Evolutionary conservation across 176 grass and related monocot species (phyloP).

Genomic region (Cocos nucifera): DNA sequence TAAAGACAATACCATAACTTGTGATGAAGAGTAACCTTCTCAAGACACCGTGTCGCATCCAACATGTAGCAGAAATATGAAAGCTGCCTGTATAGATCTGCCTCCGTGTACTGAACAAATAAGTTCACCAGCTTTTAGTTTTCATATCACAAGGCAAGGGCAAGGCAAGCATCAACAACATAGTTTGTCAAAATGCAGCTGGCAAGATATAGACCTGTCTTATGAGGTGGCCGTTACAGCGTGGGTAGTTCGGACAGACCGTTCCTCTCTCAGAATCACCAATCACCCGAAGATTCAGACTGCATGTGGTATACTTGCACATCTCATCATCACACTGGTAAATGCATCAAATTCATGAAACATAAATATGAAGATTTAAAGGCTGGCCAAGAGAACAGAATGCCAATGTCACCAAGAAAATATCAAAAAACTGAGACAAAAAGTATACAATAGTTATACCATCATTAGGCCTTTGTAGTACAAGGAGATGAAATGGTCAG

Average conservation of each 20-base stretch:
- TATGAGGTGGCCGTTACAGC: constrained; percentile 64
- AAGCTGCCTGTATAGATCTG: constrained; percentile 78
- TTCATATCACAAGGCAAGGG: constrained; percentile 11
- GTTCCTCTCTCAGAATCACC: constrained; percentile 80
- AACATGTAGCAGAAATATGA: constrained; percentile 87
- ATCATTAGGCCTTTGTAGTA: constrained; percentile 84
- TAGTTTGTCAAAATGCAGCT: too few relatives aligned
- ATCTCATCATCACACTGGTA: constrained; percentile 79
- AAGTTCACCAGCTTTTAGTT: neutral
- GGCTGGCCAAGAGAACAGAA: neutral
- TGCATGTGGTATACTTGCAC: constrained; percentile 69
- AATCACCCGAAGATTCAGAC: constrained; percentile 74
- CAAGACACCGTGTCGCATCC: constrained; percentile 54
- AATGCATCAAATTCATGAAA: neutral
- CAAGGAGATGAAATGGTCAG: constrained; percentile 67
- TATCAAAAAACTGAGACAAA: neutral
- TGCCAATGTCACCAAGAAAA: neutral
- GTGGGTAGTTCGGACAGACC: constrained; percentile 79
- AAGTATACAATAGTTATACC: constrained; percentile 32
- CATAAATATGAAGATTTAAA: constrained; percentile 5
- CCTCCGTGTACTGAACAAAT: constrained; percentile 56
- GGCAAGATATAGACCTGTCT: constrained; percentile 45
- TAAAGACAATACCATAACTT: constrained; percentile 4
- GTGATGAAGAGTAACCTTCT: constrained; percentile 52
- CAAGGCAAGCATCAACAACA: neutral